Base-by-base conservation (phyloP, 1,284 basidiomycete genomes). In the Malassezia yamatoensis region DNA sequence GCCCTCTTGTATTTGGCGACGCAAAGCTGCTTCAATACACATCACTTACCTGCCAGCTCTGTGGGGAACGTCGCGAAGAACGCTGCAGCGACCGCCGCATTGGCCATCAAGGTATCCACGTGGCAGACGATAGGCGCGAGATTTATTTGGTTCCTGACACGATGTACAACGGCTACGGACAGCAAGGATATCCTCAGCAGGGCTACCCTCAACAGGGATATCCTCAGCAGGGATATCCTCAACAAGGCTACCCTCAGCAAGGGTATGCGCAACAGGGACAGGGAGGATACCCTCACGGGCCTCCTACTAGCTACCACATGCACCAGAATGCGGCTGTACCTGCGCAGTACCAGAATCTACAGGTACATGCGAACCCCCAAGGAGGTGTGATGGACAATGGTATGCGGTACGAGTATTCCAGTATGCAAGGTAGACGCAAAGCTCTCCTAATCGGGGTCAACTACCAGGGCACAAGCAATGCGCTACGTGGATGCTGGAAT, bases 401-500 rank as follows among this genome's bases (percentile, higher is more conserved):
- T 49, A 51, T 58, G 61, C 62, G 55, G 6, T 74, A 64, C 60
- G 64, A 72, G 58, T 74, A 74, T 57, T 71, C 68, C 32, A 59
- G 54, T 44, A 72, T 72, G 70, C 58, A 49, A 24, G 72, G 72
- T 16, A 72, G 70, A 58, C 62, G 72, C 21, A 75, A 75, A 55
- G 72, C 72, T 24, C 60, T 75, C 21, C 55, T 75, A 33, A 73
- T 75, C 51, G 72, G 72, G 6, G 72, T 74, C 60, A 75, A 75
- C 60, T 75, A 75, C 47, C 59, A 54, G 24, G 68, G 68, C 5
- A 63, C 56, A 32, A 53, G 53, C 35, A 61, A 68, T 45, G 65
- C 66, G 59, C 65, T 75, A 44, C 61, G 68, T 33, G 72, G 72
- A 10, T 75, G 72, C 63, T 68, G 66, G 61, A 75, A 75, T 59